Evolutionary conservation across 192 early-diverging fungal genomes (phyloP).

Genomic region (Coemansia sp.): DNA sequence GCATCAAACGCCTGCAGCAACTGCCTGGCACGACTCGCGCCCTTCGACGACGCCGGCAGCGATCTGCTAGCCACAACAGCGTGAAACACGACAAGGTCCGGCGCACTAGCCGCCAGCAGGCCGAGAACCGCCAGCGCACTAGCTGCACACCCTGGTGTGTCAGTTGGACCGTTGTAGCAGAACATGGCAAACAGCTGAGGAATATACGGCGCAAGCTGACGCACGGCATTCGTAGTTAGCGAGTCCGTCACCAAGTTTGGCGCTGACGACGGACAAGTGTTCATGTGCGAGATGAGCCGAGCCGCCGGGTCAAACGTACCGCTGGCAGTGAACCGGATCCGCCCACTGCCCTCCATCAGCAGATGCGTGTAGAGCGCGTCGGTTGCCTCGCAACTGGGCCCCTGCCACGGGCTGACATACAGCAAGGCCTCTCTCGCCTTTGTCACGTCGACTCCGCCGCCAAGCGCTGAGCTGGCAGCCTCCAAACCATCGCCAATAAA

Average conservation of each 20-base stretch:
- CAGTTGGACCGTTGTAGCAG: neutral
- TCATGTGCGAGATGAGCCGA: conserved; percentile 31
- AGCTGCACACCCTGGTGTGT: neutral
- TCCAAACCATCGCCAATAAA: neutral
- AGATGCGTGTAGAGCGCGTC: conserved; percentile 27
- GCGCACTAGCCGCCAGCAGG: conserved; percentile 14
- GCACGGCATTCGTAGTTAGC: conserved; percentile 25
- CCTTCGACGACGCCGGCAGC: conserved; percentile 13
- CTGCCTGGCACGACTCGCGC: neutral
- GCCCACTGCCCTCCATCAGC: conserved; percentile 21
- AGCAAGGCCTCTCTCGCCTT: conserved; percentile 43
- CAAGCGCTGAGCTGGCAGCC: neutral
- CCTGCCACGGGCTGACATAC: conserved; percentile 13
- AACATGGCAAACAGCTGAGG: conserved; percentile 49
- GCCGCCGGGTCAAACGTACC: conserved; percentile 44
- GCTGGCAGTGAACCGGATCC: conserved; percentile 24
- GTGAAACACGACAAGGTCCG: conserved; percentile 38
- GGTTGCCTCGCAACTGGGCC: neutral
- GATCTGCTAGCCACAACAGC: conserved; percentile 35
- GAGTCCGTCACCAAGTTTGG: conserved; percentile 13
- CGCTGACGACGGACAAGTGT: neutral
- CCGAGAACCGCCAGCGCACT: conserved; percentile 24
- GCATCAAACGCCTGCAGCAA: conserved; percentile 22
- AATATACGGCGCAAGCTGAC: conserved; percentile 35
- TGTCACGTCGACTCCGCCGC: neutral